Base-by-base conservation (phyloP, 768 basidiomycete genomes). In the Sporobolomyces pararoseus region DNA sequence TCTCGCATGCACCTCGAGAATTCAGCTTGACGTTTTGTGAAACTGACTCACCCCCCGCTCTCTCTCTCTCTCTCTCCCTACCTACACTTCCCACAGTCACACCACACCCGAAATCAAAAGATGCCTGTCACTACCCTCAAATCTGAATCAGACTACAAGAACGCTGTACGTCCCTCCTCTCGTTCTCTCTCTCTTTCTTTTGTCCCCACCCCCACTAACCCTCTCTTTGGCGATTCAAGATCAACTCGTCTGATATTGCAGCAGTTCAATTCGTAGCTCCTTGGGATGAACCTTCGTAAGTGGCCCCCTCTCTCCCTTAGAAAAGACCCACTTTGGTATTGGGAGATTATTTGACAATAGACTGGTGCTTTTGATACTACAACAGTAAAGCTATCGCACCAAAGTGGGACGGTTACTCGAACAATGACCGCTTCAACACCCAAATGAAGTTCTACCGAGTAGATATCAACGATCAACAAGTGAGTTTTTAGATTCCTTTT, bases 391-490 rank as follows among this genome's bases (percentile, higher is more conserved):
- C 53, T 19, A 65, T 73, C 64, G 27, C 66, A 19, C 71, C 71
- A 31, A 68, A 69, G 50, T 73, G 42, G 34, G 49, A 52, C 34
- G 53, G 34, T 32, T 54, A 37, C 54, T 37, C 71, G 9, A 31
- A 64, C 51, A 60, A 65, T 52, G 44, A 34, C 25, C 37, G 52
- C 5, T 68, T 27, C 50, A 55, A 58, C 52, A 27, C 42, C 35
- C 25, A 14, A 39, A 53, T 73, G 23, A 61, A 57, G 51, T 73
- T 73, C 32, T 70, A 64, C 72, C 17, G 46, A 7, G 68, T 73
- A 46, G 72, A 73, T 68, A 64, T 73, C 57, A 70, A 68, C 57
- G 72, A 70, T 23, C 62, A 69, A 61, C 71, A 68, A 62, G 71
- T 62, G 7, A 35, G 63, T 34, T 19, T 31, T 17, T 54, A n/a